These are phyloP conservation scores for Amylostereum chailletii DNA, from an alignment of 1,284 basidiomycete species.

Conservation along the genomic window DNA sequence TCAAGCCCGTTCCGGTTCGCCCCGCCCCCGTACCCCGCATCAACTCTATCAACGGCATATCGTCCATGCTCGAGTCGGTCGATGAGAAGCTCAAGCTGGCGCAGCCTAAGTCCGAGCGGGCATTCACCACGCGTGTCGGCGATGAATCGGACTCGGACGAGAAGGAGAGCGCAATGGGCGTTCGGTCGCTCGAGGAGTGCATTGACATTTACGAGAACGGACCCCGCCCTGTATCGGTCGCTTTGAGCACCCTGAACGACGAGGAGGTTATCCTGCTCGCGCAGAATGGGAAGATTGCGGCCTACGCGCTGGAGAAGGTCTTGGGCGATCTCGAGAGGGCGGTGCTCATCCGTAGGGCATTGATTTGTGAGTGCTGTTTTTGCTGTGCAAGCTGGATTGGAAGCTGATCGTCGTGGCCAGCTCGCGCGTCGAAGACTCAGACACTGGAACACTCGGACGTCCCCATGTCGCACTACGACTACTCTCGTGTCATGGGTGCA, in stretches of 20 bases:
- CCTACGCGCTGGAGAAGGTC: constrained; percentile 92
- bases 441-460: constrained; percentile 81
- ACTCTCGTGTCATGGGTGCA: constrained; percentile 89
- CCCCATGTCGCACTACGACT: constrained; percentile 87
- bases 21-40: constrained; percentile 11
- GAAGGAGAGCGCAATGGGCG: constrained; percentile 6
- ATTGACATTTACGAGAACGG: constrained; percentile 84
- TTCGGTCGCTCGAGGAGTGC: constrained; percentile 72
- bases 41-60: constrained; percentile 18
- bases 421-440: constrained; percentile 80
- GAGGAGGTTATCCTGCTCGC: constrained; percentile 89
- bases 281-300: constrained; percentile 89
- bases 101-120: constrained; percentile 2
- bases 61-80: constrained; percentile 21
- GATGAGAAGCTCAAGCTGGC: constrained; percentile 26
- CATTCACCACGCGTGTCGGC: constrained; percentile 4
- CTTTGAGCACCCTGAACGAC: constrained; percentile 67
- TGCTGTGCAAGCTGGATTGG: neutral
- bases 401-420: constrained; percentile 28
- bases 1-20: constrained; percentile 6
- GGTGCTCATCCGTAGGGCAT: constrained; percentile 79
- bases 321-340: constrained; percentile 84
- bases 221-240: constrained; percentile 52
- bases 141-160: constrained; percentile 9
- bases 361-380: constrained; percentile 66